Evolutionary conservation across 75 land plant species (phyloP), one percentile per base, ranked within the genome.

Genomic region (Pinus taeda): DNA sequence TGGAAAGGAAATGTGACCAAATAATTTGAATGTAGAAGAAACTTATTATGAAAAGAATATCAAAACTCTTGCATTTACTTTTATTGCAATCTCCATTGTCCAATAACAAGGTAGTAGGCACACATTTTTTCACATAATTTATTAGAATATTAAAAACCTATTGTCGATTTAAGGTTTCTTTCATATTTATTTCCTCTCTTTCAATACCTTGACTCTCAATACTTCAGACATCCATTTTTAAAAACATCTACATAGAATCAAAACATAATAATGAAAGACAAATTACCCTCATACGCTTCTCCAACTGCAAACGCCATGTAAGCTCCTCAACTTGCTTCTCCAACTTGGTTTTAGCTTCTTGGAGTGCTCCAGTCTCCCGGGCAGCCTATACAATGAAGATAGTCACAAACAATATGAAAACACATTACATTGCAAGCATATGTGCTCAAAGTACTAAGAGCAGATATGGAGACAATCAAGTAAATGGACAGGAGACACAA

Each of bases 311-410:
- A 69, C 99, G 83, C 99, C 95, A 93, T 66, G 95, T 97, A 55
- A 97, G 88, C 77, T 97, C 99, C 81, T 97, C 99, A 79, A 97
- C 97, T 79, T 94, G 89, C 83, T 97, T 97, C 82, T 97, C 99
- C 80, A 97, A 75, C 79, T 93, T 97, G 76, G 91, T 91, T 76
- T 97, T 97, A 15, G 99, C 99, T 75, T 84, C 99, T 83, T 93
- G 99, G 11, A 97, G 87, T 60, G 99, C 99, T 63, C 99, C 99
- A 45, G 99, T 97, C 88, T 97, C 98, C 60, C 78, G 95, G 72
- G 99, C 95, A 82, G 98, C 98, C 99, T 97, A 69, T 15, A 60
- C 24, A 18, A 26, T 15, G 21, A 69, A 42, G 21, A 39, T 69
- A 9, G 12, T 39, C 33, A 66, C 18, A 39, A 67, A 39, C 42